Conservation (phyloP, 208 protist genomes). For the Trypanosomatidae sp. region DNA sequence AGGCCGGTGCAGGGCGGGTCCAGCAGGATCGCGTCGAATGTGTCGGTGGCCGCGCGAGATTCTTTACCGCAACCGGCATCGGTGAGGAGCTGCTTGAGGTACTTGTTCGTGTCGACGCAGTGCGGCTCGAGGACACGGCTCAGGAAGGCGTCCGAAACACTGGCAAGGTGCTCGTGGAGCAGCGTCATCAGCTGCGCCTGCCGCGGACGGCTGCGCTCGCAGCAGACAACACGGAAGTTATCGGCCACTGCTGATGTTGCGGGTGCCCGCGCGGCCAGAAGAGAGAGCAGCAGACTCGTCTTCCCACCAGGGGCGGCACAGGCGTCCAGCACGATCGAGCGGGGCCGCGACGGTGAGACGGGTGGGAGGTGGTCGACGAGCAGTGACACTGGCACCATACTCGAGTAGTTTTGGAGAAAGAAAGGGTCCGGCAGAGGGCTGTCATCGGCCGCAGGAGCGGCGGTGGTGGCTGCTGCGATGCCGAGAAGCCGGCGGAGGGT, state of each 20-base stretch:
- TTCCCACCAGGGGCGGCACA: constrained; percentile 95
- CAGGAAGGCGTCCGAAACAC: not conserved
- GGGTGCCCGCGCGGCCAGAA: constrained; percentile 32
- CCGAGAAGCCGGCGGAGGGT: constrained; percentile 19
- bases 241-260: constrained; percentile 9
- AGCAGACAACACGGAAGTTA: constrained; percentile 46
- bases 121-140: constrained; percentile 15
- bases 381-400: constrained; percentile 68
- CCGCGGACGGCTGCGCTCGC: constrained; percentile 51
- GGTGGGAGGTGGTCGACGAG: constrained; percentile 49
- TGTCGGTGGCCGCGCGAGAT: constrained; percentile 2
- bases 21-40: constrained; percentile 68
- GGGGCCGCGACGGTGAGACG: not conserved
- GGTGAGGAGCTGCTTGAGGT: constrained; percentile 8
- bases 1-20: constrained; percentile 86
- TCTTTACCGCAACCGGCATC: not conserved
- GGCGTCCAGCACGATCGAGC: constrained; percentile 79
- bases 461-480: not conserved
- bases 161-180: constrained; percentile 38
- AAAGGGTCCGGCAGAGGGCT: constrained; percentile 6
- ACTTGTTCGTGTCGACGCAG: constrained; percentile 35
- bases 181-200: constrained; percentile 34
- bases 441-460: not conserved
- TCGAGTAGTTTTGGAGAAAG: constrained; percentile 81
- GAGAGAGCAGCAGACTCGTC: constrained; percentile 77